Percentiles rank a stretch among this genome's conserved stretches.
phyloP scores from a whole-genome alignment of 805 yeast species.

The Cyberlindnera sargentensis region DNA sequence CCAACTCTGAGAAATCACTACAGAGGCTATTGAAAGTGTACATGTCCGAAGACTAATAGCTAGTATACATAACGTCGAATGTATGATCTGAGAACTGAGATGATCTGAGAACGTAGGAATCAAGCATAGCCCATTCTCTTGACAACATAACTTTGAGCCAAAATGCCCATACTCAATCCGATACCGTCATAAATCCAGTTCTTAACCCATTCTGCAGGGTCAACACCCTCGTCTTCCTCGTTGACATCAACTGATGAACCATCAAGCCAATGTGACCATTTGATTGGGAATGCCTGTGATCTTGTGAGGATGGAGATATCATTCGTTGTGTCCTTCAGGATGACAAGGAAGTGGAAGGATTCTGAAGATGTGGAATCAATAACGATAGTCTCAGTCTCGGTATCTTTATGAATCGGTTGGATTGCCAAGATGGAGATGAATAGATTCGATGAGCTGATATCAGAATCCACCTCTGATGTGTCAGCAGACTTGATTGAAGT shows the following conservation, averaged over 20 bases:
- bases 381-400: conserved; percentile 26
- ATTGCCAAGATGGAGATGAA: conserved; percentile 67
- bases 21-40: conserved; percentile 19
- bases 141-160: conserved; percentile 87
- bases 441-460: conserved; percentile 43
- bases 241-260: conserved; percentile 18
- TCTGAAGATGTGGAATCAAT: conserved; percentile 33
- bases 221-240: conserved; percentile 43
- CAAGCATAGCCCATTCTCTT: conserved; percentile 60
- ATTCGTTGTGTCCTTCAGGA: conserved; percentile 74
- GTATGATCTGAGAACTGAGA: not conserved
- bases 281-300: conserved; percentile 84
- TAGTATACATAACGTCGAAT: not conserved
- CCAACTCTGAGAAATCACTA: conserved; percentile 37
- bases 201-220: conserved; percentile 76
- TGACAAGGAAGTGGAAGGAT: conserved; percentile 68
- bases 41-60: not conserved
- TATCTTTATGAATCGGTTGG: conserved; percentile 24
- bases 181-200: conserved; percentile 79
- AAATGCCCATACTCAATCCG: conserved; percentile 70
- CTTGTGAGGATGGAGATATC: conserved; percentile 64
- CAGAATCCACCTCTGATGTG: conserved; percentile 19
- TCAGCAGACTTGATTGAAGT: conserved; percentile 44
- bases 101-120: not conserved
- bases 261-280: conserved; percentile 92